Evolutionary conservation across 495 filamentous ascomycete species (phyloP).

Genomic region (Penicillium bovifimosum): DNA sequence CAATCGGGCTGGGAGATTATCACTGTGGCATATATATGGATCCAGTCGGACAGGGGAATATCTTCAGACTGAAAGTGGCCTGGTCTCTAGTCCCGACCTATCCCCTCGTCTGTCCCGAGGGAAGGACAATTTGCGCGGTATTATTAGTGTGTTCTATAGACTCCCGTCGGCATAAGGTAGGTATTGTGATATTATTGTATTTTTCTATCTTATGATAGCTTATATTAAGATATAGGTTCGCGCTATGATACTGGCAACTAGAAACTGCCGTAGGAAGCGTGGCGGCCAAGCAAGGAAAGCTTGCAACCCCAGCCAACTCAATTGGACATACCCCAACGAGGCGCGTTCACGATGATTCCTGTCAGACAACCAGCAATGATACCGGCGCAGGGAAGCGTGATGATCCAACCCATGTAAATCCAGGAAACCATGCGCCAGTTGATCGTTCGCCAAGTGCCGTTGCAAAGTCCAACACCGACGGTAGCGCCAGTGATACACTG

Average conservation of each 20-base stretch:
- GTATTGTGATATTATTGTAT: too few species aligned
- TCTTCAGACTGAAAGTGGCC: not conserved
- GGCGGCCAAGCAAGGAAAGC: not conserved
- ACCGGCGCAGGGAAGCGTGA: not conserved
- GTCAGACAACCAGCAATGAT: not conserved
- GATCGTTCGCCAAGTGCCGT: not conserved
- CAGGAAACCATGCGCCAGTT: not conserved
- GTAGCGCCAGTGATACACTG: not conserved
- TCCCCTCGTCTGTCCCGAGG: too few species aligned
- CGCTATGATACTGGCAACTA: too few species aligned
- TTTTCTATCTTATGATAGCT: too few species aligned
- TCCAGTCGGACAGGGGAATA: not conserved
- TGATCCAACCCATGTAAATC: not conserved
- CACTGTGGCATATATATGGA: slow-evolving; percentile 25
- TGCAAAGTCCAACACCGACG: not conserved
- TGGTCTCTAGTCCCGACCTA: too few species aligned
- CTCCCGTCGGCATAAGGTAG: too few species aligned
- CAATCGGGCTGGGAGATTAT: slow-evolving; percentile 24
- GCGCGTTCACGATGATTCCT: not conserved
- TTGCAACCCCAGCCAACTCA: not conserved
- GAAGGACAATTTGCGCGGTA: too few species aligned
- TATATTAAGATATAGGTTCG: too few species aligned
- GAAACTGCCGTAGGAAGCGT: too few species aligned
- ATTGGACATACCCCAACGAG: not conserved
- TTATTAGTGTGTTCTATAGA: too few species aligned